Percentiles rank a stretch among this genome's conserved stretches.
phyloP scores from a whole-genome alignment of 164 flowering plant species.

The Cinnamomum micranthum region DNA sequence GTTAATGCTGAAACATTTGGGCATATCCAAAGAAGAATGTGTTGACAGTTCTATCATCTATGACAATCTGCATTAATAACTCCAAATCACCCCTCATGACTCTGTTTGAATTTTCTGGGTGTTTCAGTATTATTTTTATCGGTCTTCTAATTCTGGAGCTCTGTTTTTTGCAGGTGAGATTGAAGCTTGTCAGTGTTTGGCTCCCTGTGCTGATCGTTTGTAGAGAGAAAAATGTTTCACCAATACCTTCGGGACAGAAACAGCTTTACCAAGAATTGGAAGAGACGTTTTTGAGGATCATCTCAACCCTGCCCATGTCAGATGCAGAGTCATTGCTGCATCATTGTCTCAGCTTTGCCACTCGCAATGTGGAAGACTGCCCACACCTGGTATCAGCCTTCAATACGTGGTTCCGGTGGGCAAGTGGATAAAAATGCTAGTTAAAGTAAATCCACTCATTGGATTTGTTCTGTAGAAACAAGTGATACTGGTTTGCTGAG shows the following conservation, averaged over 20 bases:
- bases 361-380: slow-evolving; percentile 84
- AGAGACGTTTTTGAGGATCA: slow-evolving; percentile 69
- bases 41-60: too few relatives aligned
- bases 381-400: slow-evolving; percentile 81
- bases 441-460: background rate
- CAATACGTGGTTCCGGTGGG: slow-evolving; percentile 94
- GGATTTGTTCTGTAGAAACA: background rate
- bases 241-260: slow-evolving; percentile 38
- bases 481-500: background rate
- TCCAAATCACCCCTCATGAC: background rate
- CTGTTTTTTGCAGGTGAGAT: slow-evolving; percentile 56
- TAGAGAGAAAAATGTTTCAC: slow-evolving; percentile 50
- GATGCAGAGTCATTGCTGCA: slow-evolving; percentile 72
- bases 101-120: background rate
- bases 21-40: too few relatives aligned
- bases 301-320: slow-evolving; percentile 81
- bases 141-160: background rate
- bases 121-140: background rate
- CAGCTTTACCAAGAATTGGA: slow-evolving; percentile 65
- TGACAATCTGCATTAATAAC: too few relatives aligned
- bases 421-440: slow-evolving; percentile 23
- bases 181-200: slow-evolving; percentile 83
- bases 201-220: slow-evolving; percentile 85
- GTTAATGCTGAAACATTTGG: too few relatives aligned
- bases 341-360: slow-evolving; percentile 87